Evolutionary conservation across 495 filamentous ascomycete genomes (phyloP).

Genomic region (Letharia columbiana): DNA sequence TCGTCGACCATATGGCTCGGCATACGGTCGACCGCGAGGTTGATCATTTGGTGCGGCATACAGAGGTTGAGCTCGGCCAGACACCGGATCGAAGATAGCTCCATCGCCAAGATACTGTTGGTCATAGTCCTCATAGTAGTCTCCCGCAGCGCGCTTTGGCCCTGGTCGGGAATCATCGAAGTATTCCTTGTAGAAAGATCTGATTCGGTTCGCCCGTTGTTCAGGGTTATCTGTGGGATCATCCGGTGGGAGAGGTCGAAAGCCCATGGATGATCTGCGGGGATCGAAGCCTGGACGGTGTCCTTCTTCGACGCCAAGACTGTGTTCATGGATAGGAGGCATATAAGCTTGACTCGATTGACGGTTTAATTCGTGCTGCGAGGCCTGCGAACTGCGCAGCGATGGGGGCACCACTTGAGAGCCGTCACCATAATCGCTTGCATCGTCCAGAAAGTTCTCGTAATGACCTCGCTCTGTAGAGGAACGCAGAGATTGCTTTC

Average conservation of each 20-base stretch:
- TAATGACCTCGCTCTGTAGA: constrained; percentile 23
- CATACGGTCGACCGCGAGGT: constrained; percentile 44
- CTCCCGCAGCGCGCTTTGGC: constrained; percentile 36
- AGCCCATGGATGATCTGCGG: constrained; percentile 73
- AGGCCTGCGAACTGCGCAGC: constrained; percentile 26
- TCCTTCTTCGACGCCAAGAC: constrained; percentile 40
- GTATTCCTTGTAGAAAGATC: constrained; percentile 99
- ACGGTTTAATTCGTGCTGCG: constrained; percentile 13
- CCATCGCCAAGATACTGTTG: constrained; percentile 50
- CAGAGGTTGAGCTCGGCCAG: constrained; percentile 54
- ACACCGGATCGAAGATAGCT: constrained; percentile 62
- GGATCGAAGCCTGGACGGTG: constrained; percentile 50
- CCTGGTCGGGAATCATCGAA: constrained; percentile 76
- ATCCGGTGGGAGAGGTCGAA: constrained; percentile 87
- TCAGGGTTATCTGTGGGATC: constrained; percentile 82
- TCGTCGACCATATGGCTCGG: constrained; percentile 73
- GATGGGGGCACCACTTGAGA: constrained; percentile 45
- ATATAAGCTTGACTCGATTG: constrained; percentile 25
- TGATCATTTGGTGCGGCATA: neutral
- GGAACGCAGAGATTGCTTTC: constrained; percentile 31
- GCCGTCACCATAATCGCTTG: constrained; percentile 55
- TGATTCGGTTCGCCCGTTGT: constrained; percentile 87
- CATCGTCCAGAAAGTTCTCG: constrained; percentile 41
- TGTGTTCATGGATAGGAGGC: constrained; percentile 30
- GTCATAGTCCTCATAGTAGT: constrained; percentile 66